Conservation (phyloP, 1,284 basidiomycete genomes). For the Pascua sp. region DNA sequence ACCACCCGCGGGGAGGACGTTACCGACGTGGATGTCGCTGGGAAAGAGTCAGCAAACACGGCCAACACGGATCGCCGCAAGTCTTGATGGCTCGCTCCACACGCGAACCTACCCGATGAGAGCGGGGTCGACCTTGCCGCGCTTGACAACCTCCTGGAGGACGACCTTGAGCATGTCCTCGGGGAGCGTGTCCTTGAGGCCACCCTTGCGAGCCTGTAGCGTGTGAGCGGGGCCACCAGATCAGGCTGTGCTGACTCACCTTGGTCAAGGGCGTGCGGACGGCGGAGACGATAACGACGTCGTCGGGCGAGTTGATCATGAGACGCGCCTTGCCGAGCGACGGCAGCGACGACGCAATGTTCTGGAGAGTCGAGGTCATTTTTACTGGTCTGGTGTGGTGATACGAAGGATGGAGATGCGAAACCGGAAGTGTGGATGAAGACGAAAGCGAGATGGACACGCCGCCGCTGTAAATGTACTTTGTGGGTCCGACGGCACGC, state of each 20-base stretch:
- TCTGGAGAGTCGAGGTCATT: conserved; percentile 46
- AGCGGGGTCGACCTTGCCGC: conserved; percentile 43
- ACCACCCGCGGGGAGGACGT: conserved; percentile 87
- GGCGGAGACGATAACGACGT: conserved; percentile 86
- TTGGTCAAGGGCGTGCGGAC: conserved; percentile 87
- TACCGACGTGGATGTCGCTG: conserved; percentile 87
- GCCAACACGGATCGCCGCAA: not conserved
- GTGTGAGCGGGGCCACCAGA: not conserved
- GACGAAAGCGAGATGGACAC: too few species aligned
- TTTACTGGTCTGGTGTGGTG: not conserved
- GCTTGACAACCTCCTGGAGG: conserved; percentile 63
- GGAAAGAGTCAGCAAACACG: conserved; percentile 49
- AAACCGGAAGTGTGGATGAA: too few species aligned
- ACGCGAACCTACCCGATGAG: conserved; percentile 40
- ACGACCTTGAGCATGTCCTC: conserved; percentile 85
- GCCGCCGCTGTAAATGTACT: too few species aligned
- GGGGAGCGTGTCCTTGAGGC: conserved; percentile 87
- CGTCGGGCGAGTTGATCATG: conserved; percentile 63
- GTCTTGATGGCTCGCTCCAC: not conserved
- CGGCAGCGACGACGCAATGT: conserved; percentile 44
- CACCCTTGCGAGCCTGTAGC: conserved; percentile 67
- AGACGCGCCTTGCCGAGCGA: conserved; percentile 55
- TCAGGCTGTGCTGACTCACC: conserved; percentile 50
- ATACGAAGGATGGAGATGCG: too few species aligned
- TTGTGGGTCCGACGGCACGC: too few species aligned